Evolutionary conservation across 441 rosid genomes (phyloP).

Genomic region (Erysimum pusillum): DNA sequence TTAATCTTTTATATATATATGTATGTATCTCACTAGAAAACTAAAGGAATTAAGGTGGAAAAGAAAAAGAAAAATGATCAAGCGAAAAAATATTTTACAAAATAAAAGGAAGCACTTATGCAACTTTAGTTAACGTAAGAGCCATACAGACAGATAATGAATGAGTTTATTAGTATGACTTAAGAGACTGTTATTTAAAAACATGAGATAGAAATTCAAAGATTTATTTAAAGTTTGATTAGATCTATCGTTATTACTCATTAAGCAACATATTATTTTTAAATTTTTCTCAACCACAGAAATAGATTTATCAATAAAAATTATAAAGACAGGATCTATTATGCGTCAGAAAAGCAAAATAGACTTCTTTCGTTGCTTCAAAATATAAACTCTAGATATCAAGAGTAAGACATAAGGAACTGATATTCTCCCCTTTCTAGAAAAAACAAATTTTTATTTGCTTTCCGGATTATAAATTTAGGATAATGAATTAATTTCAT

Average conservation of each 20-base stretch:
- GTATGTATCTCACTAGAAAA: slow-evolving; percentile 14
- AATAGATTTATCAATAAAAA: neutral
- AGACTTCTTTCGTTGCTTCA: slow-evolving; percentile 45
- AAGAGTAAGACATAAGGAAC: slow-evolving; percentile 49
- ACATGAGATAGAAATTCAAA: neutral
- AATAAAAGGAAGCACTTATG: slow-evolving; percentile 39
- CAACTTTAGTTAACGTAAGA: neutral
- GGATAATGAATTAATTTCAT: slow-evolving; percentile 19
- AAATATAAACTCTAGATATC: slow-evolving; percentile 42
- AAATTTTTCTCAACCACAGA: slow-evolving; percentile 3
- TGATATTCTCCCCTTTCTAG: slow-evolving; percentile 36
- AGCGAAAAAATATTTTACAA: neutral
- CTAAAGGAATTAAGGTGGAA: neutral
- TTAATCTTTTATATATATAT: slow-evolving; percentile 15
- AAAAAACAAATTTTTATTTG: slow-evolving; percentile 3
- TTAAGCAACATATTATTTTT: slow-evolving; percentile 15
- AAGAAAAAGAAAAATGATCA: neutral
- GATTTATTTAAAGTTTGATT: neutral
- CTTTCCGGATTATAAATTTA: slow-evolving; percentile 23
- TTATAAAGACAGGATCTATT: slow-evolving; percentile 11
- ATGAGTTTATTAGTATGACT: neutral
- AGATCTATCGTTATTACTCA: slow-evolving; percentile 1
- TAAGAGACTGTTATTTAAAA: neutral
- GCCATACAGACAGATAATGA: neutral
- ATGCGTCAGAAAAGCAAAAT: slow-evolving; percentile 44